Base-by-base conservation (phyloP, 164 flowering plant genomes). In the Cinnamomum micranthum region DNA sequence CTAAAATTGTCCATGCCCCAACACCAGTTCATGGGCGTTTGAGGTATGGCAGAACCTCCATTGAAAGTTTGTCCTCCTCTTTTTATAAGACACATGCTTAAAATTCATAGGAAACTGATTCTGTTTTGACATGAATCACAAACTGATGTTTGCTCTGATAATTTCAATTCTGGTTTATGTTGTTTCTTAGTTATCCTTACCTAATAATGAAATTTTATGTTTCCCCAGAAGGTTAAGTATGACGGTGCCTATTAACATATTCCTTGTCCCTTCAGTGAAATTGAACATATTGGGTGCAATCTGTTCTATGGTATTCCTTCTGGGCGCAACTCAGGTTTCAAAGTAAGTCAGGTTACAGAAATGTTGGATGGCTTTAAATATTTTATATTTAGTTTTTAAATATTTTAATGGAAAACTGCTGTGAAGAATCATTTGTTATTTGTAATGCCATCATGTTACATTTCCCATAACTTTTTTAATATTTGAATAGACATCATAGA, bases 21-120 rank as follows among this genome's bases (percentile, higher is more conserved):
- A 90, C 89, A 82, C 98, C 99, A 33, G 86, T 95, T 68, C 99
- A 95, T 86, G 99, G 99, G 67, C 97, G 98, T 52, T 77, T 95
- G 75, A 95, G 99, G 99, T 93, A 87, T 70, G 69, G 17, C 66
- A 69, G 63, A 35, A 33, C 28, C 41, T 33, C 69, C 69, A 25
- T 67, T 12, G n/a, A 31, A 28, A 17, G 47, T 31, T 67, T 67
- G 6, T 67, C 50, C 4, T 28, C 7, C 28, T 67, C 19, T 28
- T 67, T 67, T 31, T 67, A 28, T 67, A 4, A 6, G 47, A 31
- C 12, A 33, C 2, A 3, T 67, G 50, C 69, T 67, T 67, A 31
- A 31, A 67, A 28, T 15, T 14, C 2, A 64, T 24, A 23, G 28
- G 1, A 64, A 20, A 17, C 4, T 55, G n/a, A 55, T 55, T 55